Evolutionary conservation across 139 green algal genomes (phyloP).

Genomic region (Auxenochlorella protothecoides): DNA sequence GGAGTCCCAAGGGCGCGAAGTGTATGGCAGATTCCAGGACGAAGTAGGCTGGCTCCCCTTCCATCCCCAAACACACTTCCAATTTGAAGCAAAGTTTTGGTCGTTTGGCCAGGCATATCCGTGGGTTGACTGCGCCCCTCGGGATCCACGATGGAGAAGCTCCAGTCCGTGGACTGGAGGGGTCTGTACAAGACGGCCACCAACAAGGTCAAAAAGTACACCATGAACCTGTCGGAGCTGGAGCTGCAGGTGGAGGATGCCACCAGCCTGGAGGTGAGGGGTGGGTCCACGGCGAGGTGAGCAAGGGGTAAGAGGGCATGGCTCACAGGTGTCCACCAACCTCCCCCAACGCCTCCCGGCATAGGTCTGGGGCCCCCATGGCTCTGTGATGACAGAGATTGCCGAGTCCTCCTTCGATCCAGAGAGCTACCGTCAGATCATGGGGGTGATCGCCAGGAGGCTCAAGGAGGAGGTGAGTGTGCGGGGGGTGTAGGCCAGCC

Average conservation of each 20-base stretch:
- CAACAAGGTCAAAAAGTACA: slow-evolving; percentile 53
- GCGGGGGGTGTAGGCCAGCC: too few species aligned
- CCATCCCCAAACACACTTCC: too few species aligned
- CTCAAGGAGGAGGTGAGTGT: slow-evolving; percentile 43
- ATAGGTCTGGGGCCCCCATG: slow-evolving; percentile 52
- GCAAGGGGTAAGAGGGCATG: too few species aligned
- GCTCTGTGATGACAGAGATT: slow-evolving; percentile 75
- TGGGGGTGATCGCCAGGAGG: slow-evolving; percentile 61
- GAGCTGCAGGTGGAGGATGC: slow-evolving; percentile 77
- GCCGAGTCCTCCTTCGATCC: slow-evolving; percentile 52
- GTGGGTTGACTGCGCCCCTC: background rate
- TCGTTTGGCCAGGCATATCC: background rate
- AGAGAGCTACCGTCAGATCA: slow-evolving; percentile 72
- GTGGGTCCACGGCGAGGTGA: too few species aligned
- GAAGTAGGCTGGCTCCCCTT: too few species aligned
- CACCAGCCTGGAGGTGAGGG: slow-evolving; percentile 61
- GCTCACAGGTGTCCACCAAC: too few species aligned
- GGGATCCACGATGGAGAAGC: slow-evolving; percentile 16
- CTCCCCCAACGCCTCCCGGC: background rate
- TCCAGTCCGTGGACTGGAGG: slow-evolving; percentile 27
- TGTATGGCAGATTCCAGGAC: too few species aligned
- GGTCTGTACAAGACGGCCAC: slow-evolving; percentile 26
- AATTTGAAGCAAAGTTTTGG: too few species aligned
- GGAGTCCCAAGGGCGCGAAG: too few species aligned
- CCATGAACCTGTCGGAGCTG: slow-evolving; percentile 55